Conservation (phyloP, 352 stramenopile genomes). For the Globisporangium middletonii region DNA sequence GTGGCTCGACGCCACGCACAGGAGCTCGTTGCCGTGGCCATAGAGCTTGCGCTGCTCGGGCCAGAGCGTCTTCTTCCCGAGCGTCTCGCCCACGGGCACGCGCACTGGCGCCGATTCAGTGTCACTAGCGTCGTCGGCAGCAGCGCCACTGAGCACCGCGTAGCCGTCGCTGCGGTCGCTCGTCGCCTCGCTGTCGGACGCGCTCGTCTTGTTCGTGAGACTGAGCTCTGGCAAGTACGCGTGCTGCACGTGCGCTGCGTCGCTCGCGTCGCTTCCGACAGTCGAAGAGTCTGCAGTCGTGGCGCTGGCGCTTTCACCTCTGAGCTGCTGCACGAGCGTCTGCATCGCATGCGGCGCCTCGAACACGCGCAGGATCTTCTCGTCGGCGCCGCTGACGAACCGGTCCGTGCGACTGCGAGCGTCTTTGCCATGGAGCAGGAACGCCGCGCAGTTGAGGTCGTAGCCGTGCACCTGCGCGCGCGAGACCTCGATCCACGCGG, state of each 20-base stretch:
- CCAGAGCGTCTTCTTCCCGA: slow-evolving; percentile 67
- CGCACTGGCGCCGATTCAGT: slow-evolving; percentile 7
- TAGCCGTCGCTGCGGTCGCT: background rate
- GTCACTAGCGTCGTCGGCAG: slow-evolving; percentile 21
- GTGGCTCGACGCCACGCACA: slow-evolving; percentile 57
- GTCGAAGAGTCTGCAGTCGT: background rate
- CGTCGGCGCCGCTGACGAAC: slow-evolving; percentile 74
- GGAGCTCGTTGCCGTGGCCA: slow-evolving; percentile 73
- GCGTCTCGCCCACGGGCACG: slow-evolving; percentile 54
- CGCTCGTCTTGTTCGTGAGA: slow-evolving; percentile 55
- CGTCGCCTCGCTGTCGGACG: slow-evolving; percentile 6
- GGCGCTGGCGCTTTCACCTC: slow-evolving; percentile 1
- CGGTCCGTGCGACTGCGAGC: slow-evolving; percentile 20
- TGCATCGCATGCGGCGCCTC: slow-evolving; percentile 52
- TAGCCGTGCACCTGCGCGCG: slow-evolving; percentile 78
- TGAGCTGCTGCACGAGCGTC: slow-evolving; percentile 20
- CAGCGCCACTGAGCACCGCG: background rate
- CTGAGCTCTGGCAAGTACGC: slow-evolving; percentile 73
- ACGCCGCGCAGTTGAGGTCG: slow-evolving; percentile 70
- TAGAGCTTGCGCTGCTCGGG: slow-evolving; percentile 74
- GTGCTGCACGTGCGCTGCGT: slow-evolving; percentile 24
- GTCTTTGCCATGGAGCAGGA: slow-evolving; percentile 18
- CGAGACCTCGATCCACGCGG: slow-evolving; percentile 60
- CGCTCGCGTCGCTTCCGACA: background rate
- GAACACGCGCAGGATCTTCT: slow-evolving; percentile 81